These are phyloP conservation scores for Phytophthora podocarpi DNA, from an alignment of 352 stramenopile species.

Conservation along the genomic window DNA sequence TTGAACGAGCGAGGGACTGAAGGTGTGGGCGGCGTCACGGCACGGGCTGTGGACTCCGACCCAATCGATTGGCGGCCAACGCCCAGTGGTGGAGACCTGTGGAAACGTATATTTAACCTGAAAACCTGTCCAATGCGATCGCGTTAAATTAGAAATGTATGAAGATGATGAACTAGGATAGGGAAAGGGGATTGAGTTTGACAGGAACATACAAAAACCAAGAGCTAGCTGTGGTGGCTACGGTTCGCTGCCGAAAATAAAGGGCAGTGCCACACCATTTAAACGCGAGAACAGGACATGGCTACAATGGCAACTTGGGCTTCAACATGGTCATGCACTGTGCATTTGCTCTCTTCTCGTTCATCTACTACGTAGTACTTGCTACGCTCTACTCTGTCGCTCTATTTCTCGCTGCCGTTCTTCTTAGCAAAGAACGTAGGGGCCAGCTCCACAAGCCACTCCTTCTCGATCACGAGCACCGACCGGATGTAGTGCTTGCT, in stretches of 20 bases:
- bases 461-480: conserved; percentile 88
- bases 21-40: conserved; percentile 54
- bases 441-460: conserved; percentile 87
- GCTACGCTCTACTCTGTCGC: too few relatives aligned
- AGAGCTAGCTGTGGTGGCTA: conserved; percentile 19
- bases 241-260: conserved; percentile 4
- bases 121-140: conserved; percentile 18
- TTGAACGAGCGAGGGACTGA: conserved; percentile 90
- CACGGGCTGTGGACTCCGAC: conserved; percentile 34
- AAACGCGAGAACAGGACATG: conserved; percentile 9
- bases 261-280: too few relatives aligned
- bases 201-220: conserved; percentile 33
- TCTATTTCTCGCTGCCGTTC: conserved; percentile 27
- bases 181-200: conserved; percentile 17
- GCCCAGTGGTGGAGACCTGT: conserved; percentile 37
- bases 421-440: conserved; percentile 86
- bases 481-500: conserved; percentile 92
- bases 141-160: conserved; percentile 4
- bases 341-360: not conserved
- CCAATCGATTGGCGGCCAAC: conserved; percentile 83
- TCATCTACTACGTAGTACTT: too few relatives aligned
- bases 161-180: conserved; percentile 7
- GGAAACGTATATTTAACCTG: conserved; percentile 19
- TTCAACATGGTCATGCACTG: conserved; percentile 8
- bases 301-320: not conserved